Evolutionary conservation across 2,329 filamentous ascomycete species (phyloP).

Genomic region (Coniochaeta sp.): DNA sequence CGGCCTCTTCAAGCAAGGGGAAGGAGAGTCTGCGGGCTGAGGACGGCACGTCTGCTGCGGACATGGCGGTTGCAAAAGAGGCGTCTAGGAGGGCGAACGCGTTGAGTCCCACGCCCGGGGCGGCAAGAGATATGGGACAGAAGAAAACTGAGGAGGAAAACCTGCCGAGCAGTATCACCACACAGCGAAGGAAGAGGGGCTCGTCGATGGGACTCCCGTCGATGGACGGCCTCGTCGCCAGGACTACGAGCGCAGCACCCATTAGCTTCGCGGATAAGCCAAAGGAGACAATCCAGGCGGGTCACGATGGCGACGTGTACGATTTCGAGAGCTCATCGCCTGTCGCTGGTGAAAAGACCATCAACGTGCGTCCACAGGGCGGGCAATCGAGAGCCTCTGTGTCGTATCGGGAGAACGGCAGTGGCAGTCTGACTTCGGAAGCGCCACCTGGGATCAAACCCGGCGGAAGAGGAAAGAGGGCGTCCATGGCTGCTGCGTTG

Average conservation of each 20-base stretch:
- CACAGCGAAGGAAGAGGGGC: not conserved
- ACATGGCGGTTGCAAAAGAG: not conserved
- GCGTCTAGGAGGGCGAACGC: not conserved
- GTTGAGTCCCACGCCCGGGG: not conserved
- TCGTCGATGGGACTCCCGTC: not conserved
- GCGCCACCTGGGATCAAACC: not conserved
- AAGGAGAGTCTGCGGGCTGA: not conserved
- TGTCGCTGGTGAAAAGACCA: conserved; percentile 15
- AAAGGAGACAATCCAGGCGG: conserved; percentile 1
- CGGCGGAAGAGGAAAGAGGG: conserved; percentile 24
- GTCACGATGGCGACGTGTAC: conserved; percentile 36
- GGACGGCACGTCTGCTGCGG: not conserved
- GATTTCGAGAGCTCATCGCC: conserved; percentile 46
- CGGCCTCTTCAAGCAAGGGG: not conserved
- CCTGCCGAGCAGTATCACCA: not conserved
- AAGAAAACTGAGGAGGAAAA: not conserved
- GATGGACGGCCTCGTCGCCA: not conserved
- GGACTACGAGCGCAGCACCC: not conserved
- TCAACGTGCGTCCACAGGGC: conserved; percentile 13
- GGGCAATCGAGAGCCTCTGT: conserved; percentile 2
- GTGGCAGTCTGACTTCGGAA: conserved; percentile 1
- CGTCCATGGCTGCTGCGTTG: conserved; percentile 31
- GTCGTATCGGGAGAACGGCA: conserved; percentile 7
- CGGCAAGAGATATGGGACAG: not conserved
- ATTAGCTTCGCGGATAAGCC: not conserved